Evolutionary conservation across 2,329 filamentous ascomycete genomes (phyloP).

Genomic region (Gnomoniopsis sp.): DNA sequence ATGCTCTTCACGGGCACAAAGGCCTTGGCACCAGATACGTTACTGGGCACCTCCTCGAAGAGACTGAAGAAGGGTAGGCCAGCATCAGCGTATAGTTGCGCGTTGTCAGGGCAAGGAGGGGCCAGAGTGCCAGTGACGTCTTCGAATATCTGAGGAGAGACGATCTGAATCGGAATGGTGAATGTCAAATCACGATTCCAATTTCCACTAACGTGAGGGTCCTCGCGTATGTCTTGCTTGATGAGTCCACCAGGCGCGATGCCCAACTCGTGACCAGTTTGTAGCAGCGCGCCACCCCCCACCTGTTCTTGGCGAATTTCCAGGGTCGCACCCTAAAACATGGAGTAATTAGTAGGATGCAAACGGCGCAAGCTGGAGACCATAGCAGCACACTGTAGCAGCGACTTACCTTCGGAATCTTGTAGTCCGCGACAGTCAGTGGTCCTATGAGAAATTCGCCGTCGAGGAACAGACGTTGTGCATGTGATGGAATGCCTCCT

Average conservation of each 20-base stretch:
- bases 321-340: too few species aligned
- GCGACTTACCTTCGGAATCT: neutral
- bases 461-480: neutral
- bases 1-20: slow-evolving; percentile 20
- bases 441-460: neutral
- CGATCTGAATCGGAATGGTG: slow-evolving; percentile 30
- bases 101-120: slow-evolving; percentile 32
- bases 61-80: slow-evolving; percentile 36
- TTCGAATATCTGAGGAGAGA: slow-evolving; percentile 32
- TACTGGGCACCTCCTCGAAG: slow-evolving; percentile 20
- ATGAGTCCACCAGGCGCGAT: neutral
- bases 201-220: neutral
- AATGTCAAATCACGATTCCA: neutral
- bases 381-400: too few species aligned
- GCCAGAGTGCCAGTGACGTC: slow-evolving; percentile 32
- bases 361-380: too few species aligned
- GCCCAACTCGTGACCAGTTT: neutral
- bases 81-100: slow-evolving; percentile 28
- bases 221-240: neutral
- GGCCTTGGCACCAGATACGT: slow-evolving; percentile 12
- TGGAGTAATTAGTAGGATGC: too few species aligned
- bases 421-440: neutral
- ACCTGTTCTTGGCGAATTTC: too few species aligned
- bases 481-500: neutral
- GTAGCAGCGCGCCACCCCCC: neutral